phyloP scores from a whole-genome alignment of 345 rosid genomes.

The Viola odorata region DNA sequence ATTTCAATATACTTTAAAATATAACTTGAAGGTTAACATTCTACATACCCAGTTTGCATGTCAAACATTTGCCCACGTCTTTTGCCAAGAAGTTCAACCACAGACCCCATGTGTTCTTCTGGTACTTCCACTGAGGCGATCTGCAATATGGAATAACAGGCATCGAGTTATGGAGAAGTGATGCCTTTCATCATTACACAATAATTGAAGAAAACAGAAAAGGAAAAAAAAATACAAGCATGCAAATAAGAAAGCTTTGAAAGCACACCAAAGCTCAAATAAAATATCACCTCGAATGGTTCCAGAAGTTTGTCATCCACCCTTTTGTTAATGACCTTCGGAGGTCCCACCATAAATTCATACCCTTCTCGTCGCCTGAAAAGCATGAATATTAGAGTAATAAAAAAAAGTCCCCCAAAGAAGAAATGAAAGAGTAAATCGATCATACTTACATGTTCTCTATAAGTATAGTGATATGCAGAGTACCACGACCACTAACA shows the following conservation, averaged over 20 bases:
- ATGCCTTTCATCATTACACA: neutral
- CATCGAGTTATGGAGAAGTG: slow-evolving; percentile 4
- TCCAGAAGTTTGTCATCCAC: slow-evolving; percentile 72
- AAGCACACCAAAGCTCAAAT: neutral
- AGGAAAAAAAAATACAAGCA: neutral
- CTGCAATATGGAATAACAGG: slow-evolving; percentile 31
- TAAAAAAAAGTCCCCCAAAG: slow-evolving; percentile 21
- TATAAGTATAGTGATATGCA: slow-evolving; percentile 89
- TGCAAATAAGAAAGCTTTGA: neutral
- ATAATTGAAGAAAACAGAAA: neutral
- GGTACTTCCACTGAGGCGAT: slow-evolving; percentile 93
- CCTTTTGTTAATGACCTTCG: slow-evolving; percentile 83
- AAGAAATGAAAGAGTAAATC: slow-evolving; percentile 18
- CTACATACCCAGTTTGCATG: slow-evolving; percentile 80
- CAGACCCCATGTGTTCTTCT: slow-evolving; percentile 89
- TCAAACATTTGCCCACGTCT: slow-evolving; percentile 96
- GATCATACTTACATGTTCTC: slow-evolving; percentile 73
- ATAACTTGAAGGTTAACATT: slow-evolving; percentile 2
- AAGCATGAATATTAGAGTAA: slow-evolving; percentile 10
- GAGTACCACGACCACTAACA: slow-evolving; percentile 94
- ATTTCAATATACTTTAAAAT: too few species aligned
- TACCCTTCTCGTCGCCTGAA: slow-evolving; percentile 97
- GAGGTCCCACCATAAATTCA: slow-evolving; percentile 98
- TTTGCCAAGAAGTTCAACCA: slow-evolving; percentile 94
- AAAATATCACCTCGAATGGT: slow-evolving; percentile 72